Percentiles rank a stretch among this genome's conserved stretches.
phyloP scores from a whole-genome alignment of 1,284 basidiomycete genomes.

The Microbotryomycetes sp. region DNA sequence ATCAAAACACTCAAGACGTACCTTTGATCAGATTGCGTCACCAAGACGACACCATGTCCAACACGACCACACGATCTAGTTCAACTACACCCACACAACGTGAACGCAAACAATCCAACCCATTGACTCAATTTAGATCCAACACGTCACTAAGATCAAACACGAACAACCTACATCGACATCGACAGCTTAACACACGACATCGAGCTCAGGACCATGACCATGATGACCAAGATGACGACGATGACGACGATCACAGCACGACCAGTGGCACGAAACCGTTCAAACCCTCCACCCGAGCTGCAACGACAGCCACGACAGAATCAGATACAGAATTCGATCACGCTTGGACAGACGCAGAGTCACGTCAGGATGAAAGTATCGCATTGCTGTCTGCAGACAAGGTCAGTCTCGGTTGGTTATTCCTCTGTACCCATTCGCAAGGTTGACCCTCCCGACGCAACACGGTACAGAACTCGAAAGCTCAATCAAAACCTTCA shows the following conservation, averaged over 20 bases:
- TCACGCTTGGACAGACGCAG: constrained; percentile 20
- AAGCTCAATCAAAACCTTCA: constrained; percentile 4
- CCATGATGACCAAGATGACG: constrained; percentile 1
- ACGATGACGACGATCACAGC: neutral
- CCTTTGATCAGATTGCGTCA: too few species aligned
- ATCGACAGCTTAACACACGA: neutral
- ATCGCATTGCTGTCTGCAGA: constrained; percentile 8
- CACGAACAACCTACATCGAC: neutral
- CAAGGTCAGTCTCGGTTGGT: constrained; percentile 6
- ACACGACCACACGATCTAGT: too few species aligned
- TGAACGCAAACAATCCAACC: constrained; percentile 26
- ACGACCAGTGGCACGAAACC: too few species aligned
- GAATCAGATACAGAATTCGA: constrained; percentile 26
- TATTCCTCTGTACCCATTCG: neutral
- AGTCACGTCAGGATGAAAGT: constrained; percentile 24
- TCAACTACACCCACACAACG: neutral
- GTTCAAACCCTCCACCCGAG: too few species aligned
- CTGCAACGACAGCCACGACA: neutral
- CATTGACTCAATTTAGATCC: constrained; percentile 22
- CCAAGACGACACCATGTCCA: too few species aligned
- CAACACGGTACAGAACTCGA: neutral
- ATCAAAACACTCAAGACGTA: too few species aligned
- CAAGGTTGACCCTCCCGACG: neutral
- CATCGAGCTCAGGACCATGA: neutral
- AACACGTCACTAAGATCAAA: neutral